Percentiles rank a stretch among this genome's conserved stretches.
Conservation (phyloP, 345 rosid genomes). For the Ailanthus altissimus region DNA sequence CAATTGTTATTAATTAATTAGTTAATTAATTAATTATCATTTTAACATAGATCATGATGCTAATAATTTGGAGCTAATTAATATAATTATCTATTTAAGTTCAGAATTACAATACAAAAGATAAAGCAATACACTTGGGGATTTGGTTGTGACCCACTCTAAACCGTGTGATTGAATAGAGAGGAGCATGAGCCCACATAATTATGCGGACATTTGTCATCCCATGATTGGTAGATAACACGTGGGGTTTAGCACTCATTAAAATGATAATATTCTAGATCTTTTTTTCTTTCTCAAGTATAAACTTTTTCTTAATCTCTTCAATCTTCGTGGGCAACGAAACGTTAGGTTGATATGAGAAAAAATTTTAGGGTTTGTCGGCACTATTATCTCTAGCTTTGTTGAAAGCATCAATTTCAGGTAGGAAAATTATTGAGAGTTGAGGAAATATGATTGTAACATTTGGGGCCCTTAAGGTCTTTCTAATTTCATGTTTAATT, state of each 20-base stretch:
- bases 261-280: not conserved
- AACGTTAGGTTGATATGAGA: slow-evolving; percentile 6
- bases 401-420: slow-evolving; percentile 33
- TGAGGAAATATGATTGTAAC: slow-evolving; percentile 30
- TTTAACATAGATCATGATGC: slow-evolving; percentile 26
- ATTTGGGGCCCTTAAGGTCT: slow-evolving; percentile 17
- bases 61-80: slow-evolving; percentile 30
- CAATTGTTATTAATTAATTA: slow-evolving; percentile 8
- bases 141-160: slow-evolving; percentile 21
- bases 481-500: not conserved
- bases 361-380: slow-evolving; percentile 35
- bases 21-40: not conserved
- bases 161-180: slow-evolving; percentile 35
- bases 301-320: not conserved
- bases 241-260: slow-evolving; percentile 31
- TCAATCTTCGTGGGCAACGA: slow-evolving; percentile 14
- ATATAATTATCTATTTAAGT: slow-evolving; percentile 3
- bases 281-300: not conserved
- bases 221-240: slow-evolving; percentile 20
- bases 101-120: not conserved
- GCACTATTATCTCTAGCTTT: slow-evolving; percentile 20
- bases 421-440: slow-evolving; percentile 22
- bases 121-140: not conserved
- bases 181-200: not conserved
- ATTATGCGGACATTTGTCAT: slow-evolving; percentile 11